Evolutionary conservation across 2,329 filamentous ascomycete genomes (phyloP).

Genomic region (Scedosporium aurantiacum): DNA sequence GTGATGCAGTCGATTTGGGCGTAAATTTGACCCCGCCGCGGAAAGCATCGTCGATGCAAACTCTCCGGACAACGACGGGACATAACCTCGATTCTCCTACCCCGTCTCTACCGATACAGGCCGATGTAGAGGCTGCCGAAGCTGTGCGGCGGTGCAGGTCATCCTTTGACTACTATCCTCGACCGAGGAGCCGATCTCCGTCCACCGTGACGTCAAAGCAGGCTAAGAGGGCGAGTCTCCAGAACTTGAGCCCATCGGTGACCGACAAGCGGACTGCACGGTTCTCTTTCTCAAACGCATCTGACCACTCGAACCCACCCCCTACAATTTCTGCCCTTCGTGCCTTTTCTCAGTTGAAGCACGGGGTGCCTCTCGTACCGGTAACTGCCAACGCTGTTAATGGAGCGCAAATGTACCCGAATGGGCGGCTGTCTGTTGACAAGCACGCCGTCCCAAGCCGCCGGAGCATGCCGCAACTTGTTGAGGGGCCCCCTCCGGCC

Average conservation of each 20-base stretch:
- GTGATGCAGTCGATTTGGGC: constrained; percentile 1
- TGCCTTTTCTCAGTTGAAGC: not conserved
- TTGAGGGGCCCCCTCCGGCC: constrained; percentile 38
- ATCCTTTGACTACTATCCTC: constrained; percentile 20
- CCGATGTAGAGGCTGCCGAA: not conserved
- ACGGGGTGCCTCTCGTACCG: not conserved
- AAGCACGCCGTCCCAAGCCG: constrained; percentile 19
- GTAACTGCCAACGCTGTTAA: not conserved
- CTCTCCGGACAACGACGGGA: constrained; percentile 14
- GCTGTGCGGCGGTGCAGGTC: constrained; percentile 16
- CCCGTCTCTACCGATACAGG: not conserved
- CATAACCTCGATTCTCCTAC: not conserved
- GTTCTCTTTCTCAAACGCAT: constrained; percentile 8
- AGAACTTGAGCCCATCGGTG: constrained; percentile 1
- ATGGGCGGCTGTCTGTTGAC: not conserved
- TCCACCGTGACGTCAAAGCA: constrained; percentile 11
- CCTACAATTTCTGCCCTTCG: constrained; percentile 3
- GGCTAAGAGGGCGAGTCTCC: constrained; percentile 11
- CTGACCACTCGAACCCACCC: constrained; percentile 1
- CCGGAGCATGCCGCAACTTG: constrained; percentile 40
- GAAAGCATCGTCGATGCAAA: constrained; percentile 19
- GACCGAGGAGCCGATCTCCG: constrained; percentile 12
- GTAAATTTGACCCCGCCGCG: constrained; percentile 13
- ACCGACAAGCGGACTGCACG: not conserved
- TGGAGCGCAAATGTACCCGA: not conserved